phyloP scores from a whole-genome alignment of 2,329 filamentous ascomycete genomes.

The Phyllosticta citriasiana region DNA sequence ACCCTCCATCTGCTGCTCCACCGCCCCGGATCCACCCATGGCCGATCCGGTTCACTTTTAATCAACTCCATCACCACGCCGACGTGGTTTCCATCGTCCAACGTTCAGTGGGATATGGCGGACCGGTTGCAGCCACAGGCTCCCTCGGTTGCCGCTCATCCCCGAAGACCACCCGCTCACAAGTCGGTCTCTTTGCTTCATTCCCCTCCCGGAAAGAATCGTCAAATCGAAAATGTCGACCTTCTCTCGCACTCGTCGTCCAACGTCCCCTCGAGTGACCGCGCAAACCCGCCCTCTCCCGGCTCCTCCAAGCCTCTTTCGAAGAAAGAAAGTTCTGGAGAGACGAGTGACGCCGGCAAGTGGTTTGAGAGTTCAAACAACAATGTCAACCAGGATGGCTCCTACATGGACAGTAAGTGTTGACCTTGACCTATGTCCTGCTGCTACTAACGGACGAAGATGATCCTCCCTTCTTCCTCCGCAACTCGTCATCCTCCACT shows the following conservation, averaged over 20 bases:
- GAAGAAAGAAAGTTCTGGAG: constrained; percentile 36
- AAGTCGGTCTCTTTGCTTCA: constrained; percentile 38
- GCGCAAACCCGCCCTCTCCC: constrained; percentile 32
- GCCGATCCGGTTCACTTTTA: constrained; percentile 1
- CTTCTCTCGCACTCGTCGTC: constrained; percentile 1
- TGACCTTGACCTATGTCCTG: background rate
- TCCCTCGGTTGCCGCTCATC: constrained; percentile 15
- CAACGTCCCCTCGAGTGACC: constrained; percentile 7
- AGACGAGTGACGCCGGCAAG: constrained; percentile 41
- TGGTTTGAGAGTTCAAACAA: constrained; percentile 46
- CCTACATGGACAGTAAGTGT: constrained; percentile 11
- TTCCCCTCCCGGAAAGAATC: constrained; percentile 16
- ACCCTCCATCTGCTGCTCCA: background rate
- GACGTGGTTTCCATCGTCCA: background rate
- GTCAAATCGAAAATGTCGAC: background rate
- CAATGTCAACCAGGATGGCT: constrained; percentile 27
- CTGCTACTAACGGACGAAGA: constrained; percentile 16
- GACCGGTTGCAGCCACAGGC: background rate
- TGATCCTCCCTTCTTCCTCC: constrained; percentile 36
- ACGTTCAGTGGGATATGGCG: background rate
- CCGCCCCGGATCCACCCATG: constrained; percentile 5
- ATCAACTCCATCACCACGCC: background rate
- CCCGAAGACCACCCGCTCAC: constrained; percentile 35
- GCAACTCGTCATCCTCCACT: constrained; percentile 35
- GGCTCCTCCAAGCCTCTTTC: constrained; percentile 22